phyloP scores from a whole-genome alignment of 2,329 filamentous ascomycete genomes.

The Penicillium sp. region DNA sequence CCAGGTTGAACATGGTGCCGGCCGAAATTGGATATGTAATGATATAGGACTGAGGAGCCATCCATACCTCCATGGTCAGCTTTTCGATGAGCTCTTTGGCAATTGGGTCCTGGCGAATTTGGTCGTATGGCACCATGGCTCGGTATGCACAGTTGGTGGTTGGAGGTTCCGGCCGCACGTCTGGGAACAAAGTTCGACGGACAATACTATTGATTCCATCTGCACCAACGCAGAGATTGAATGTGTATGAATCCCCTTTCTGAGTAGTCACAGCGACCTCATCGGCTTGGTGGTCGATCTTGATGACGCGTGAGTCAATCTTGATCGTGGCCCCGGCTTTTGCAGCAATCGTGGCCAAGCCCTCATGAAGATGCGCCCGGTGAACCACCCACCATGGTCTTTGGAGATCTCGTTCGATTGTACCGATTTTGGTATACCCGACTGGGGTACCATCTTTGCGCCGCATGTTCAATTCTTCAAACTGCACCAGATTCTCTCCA shows the following conservation, averaged over 20 bases:
- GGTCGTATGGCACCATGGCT: slow-evolving; percentile 46
- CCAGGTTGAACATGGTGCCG: slow-evolving; percentile 49
- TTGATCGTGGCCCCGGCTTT: slow-evolving; percentile 40
- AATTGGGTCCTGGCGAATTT: slow-evolving; percentile 45
- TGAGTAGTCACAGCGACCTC: slow-evolving; percentile 32
- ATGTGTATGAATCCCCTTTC: slow-evolving; percentile 25
- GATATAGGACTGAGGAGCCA: slow-evolving; percentile 38
- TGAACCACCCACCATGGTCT: slow-evolving; percentile 52
- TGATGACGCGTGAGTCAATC: slow-evolving; percentile 38
- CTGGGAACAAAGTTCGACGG: slow-evolving; percentile 42
- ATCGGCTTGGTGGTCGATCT: slow-evolving; percentile 30
- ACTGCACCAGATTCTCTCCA: slow-evolving; percentile 42
- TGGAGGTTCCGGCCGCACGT: slow-evolving; percentile 41
- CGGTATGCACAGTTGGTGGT: slow-evolving; percentile 50
- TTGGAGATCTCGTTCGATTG: slow-evolving; percentile 32
- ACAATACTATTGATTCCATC: slow-evolving; percentile 46
- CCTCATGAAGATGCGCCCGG: slow-evolving; percentile 49
- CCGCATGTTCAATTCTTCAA: slow-evolving; percentile 44
- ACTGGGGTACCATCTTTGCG: slow-evolving; percentile 41
- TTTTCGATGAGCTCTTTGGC: slow-evolving; percentile 40
- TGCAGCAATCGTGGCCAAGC: slow-evolving; percentile 42
- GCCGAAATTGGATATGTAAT: slow-evolving; percentile 50
- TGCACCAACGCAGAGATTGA: slow-evolving; percentile 44
- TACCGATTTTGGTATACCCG: slow-evolving; percentile 38
- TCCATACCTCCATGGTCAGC: slow-evolving; percentile 50